Evolutionary conservation across 768 basidiomycete species (phyloP).

Genomic region (Phaeolepiota aurea): DNA sequence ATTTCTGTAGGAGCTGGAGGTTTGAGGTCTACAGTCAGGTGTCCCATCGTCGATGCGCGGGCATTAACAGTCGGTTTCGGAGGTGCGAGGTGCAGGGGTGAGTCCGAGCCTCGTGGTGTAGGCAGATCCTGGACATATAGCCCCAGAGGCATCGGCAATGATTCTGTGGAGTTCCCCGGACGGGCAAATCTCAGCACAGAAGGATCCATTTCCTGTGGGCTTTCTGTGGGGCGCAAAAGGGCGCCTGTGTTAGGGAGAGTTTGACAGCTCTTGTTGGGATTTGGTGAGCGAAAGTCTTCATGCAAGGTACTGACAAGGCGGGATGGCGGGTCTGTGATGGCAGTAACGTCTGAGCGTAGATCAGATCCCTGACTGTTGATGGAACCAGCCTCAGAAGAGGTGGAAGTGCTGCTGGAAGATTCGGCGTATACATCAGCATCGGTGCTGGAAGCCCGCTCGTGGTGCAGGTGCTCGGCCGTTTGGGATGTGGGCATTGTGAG

Average conservation of each 20-base stretch:
- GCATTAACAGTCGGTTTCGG: conserved; percentile 5
- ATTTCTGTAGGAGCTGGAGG: not conserved
- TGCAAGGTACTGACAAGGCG: conserved; percentile 24
- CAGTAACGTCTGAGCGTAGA: conserved; percentile 31
- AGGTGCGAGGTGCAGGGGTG: conserved; percentile 4
- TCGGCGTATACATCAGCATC: conserved; percentile 18
- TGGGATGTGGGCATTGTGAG: conserved; percentile 25
- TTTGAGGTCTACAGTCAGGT: not conserved
- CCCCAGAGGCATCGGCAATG: conserved; percentile 29
- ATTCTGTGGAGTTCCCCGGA: conserved; percentile 71
- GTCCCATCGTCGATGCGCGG: conserved; percentile 3
- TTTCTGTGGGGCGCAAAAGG: conserved; percentile 24
- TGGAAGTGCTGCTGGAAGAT: conserved; percentile 25
- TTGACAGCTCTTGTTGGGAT: conserved; percentile 1
- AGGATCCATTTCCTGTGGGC: conserved; percentile 55
- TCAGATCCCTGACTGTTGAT: conserved; percentile 34
- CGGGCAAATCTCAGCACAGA: conserved; percentile 72
- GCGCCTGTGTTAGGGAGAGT: conserved; percentile 25
- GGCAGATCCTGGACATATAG: conserved; percentile 17
- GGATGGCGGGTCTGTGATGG: conserved; percentile 42
- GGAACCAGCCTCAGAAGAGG: conserved; percentile 36
- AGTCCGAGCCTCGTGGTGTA: conserved; percentile 20
- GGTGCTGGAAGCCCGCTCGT: conserved; percentile 26
- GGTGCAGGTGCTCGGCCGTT: conserved; percentile 15
- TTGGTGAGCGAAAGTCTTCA: conserved; percentile 1